Evolutionary conservation across 805 yeast genomes (phyloP).

Genomic region (Candida ulmi): DNA sequence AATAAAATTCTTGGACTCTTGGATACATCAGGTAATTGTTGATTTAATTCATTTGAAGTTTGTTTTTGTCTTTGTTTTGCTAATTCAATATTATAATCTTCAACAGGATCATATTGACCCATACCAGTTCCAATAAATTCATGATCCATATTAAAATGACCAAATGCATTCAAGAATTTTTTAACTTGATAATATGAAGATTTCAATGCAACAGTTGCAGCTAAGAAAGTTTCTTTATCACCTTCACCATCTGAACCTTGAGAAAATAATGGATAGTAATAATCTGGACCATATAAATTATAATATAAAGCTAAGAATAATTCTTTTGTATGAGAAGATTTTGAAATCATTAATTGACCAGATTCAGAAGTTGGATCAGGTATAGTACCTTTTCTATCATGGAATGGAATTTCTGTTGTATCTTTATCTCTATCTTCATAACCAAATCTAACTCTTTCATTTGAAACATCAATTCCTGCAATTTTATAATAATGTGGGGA

Average conservation of each 20-base stretch:
- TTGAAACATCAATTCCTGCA: conserved; percentile 48
- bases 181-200: conserved; percentile 59
- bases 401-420: conserved; percentile 38
- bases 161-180: conserved; percentile 49
- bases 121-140: conserved; percentile 53
- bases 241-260: conserved; percentile 53
- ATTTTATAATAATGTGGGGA: conserved; percentile 68
- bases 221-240: conserved; percentile 58
- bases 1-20: conserved; percentile 37
- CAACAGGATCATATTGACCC: conserved; percentile 58
- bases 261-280: conserved; percentile 49
- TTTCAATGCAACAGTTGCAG: conserved; percentile 51
- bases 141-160: conserved; percentile 36
- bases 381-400: conserved; percentile 54
- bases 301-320: conserved; percentile 53
- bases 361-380: conserved; percentile 48
- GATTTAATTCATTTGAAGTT: conserved; percentile 10
- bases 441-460: conserved; percentile 33
- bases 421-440: conserved; percentile 32
- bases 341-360: conserved; percentile 57
- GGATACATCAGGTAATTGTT: conserved; percentile 9
- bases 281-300: conserved; percentile 1
- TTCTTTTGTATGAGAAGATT: conserved; percentile 47
- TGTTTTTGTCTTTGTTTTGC: conserved; percentile 18
- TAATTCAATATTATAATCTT: conserved; percentile 35